Conservation (phyloP, 176 grass and related monocot species). For the Juncus inflexus region DNA sequence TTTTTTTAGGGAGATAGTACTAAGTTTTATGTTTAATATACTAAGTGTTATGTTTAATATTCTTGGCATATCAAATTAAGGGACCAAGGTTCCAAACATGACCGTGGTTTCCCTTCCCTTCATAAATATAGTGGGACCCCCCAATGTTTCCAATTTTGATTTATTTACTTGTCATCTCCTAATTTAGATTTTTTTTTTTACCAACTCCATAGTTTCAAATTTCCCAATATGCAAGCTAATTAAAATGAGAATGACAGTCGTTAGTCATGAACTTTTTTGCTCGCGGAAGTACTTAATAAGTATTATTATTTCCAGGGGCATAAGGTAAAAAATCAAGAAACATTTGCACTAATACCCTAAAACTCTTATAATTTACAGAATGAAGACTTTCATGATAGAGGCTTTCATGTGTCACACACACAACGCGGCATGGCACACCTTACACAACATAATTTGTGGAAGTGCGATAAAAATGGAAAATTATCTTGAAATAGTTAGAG, state of each 20-base stretch:
- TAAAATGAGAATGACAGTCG: not conserved
- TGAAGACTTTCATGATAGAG: constrained; percentile 70
- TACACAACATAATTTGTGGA: constrained; percentile 96
- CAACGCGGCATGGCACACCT: constrained; percentile 96
- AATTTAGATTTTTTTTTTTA: not conserved
- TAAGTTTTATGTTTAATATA: constrained; percentile 9
- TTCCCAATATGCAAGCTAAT: not conserved
- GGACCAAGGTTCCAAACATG: constrained; percentile 10
- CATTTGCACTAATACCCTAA: not conserved
- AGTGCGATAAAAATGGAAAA: constrained; percentile 53
- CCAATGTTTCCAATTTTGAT: not conserved
- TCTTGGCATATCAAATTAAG: constrained; percentile 9
- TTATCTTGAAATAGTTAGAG: constrained; percentile 57
- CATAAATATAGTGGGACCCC: constrained; percentile 7
- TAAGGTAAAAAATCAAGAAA: not conserved
- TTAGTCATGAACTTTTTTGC: not conserved
- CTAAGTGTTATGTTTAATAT: not conserved
- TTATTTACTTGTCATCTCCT: too few species aligned
- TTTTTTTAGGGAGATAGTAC: not conserved
- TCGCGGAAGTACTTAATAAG: not conserved
- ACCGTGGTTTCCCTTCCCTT: constrained; percentile 7
- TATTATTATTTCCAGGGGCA: too few species aligned
- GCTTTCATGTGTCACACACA: constrained; percentile 97
- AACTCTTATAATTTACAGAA: constrained; percentile 32
- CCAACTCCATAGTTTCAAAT: not conserved